Evolutionary conservation across 345 rosid genomes (phyloP), one percentile per base, ranked within the genome.

Genomic region (Firmiana major): DNA sequence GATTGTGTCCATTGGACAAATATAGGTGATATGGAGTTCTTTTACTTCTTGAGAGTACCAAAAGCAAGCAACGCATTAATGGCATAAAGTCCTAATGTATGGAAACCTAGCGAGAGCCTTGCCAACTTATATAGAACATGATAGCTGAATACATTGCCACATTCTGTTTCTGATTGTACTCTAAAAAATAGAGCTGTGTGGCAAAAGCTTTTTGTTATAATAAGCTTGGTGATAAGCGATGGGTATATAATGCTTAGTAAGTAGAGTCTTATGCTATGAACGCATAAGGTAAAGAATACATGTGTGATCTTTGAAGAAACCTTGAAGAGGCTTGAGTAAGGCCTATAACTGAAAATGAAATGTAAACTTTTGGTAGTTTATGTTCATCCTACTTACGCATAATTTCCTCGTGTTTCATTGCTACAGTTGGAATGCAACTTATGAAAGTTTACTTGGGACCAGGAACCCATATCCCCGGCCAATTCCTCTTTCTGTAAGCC

Each of bases 401-500:
- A 28, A 46, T 31, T 38, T 65, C 46, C 2, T 38, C 7, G 21
- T 57, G 55, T 81, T 45, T 34, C 19, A 17, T 74, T 79, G 28
- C 49, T 24, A 77, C 82, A 87, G 90, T 78, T 83, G 80, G 86
- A 85, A 86, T 79, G 86, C 87, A 51, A 83, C 89, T n/a, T 88
- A 89, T 40, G 91, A 91, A 73, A 88, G 87, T 66, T 76, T 91
- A 67, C 88, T 89, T 1, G 89, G 81, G 22, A 73, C 82, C 63
- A 86, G 80, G 80, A 84, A 78, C 72, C 87, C 88, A 45, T 89
- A 87, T 46, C 82, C 79, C 40, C 81, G 71, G 51, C 86, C 89
- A 2, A 66, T 91, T 43, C 96, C 90, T 75, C 91, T 91, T 6
- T 63, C 90, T 1, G 95, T 91, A 82, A 87, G 93, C 80, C 63